Evolutionary conservation across 2,329 filamentous ascomycete species (phyloP).

Genomic region (Monilinia fructigena): DNA sequence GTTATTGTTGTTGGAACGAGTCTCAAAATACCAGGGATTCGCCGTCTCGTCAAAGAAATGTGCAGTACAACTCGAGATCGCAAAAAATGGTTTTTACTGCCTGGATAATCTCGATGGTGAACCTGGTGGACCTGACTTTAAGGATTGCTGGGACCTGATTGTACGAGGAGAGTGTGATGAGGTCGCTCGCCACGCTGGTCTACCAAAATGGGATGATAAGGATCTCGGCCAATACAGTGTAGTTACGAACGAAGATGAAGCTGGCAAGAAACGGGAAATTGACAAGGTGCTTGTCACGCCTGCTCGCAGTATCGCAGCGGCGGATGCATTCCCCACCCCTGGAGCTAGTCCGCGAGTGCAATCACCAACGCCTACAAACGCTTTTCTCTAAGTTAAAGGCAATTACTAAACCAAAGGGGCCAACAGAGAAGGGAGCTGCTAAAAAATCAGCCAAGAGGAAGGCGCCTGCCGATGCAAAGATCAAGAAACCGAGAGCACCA

Average conservation of each 20-base stretch:
- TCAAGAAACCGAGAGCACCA: conserved; percentile 18
- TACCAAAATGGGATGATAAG: conserved; percentile 60
- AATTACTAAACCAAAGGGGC: not conserved
- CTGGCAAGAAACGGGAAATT: conserved; percentile 44
- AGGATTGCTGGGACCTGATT: conserved; percentile 90
- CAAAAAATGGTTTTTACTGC: conserved; percentile 80
- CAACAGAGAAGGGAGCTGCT: not conserved
- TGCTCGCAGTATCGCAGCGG: conserved; percentile 42
- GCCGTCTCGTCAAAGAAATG: conserved; percentile 85
- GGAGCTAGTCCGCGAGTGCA: conserved; percentile 54
- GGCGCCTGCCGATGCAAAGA: conserved; percentile 5
- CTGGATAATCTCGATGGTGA: conserved; percentile 88
- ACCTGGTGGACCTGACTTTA: conserved; percentile 79
- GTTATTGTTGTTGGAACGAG: conserved; percentile 94
- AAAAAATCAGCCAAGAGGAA: conserved; percentile 15
- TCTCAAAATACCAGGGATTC: conserved; percentile 89
- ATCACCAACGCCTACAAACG: conserved; percentile 35
- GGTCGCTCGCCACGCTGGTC: conserved; percentile 69
- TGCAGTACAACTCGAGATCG: conserved; percentile 81
- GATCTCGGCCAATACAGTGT: conserved; percentile 52
- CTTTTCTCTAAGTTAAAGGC: conserved; percentile 28
- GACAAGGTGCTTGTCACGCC: conserved; percentile 47
- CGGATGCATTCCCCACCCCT: conserved; percentile 56
- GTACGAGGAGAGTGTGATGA: conserved; percentile 86
- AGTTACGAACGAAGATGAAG: conserved; percentile 44